These are phyloP conservation scores for Candida xiaguanensis DNA, from an alignment of 805 yeast species.

Conservation along the genomic window DNA sequence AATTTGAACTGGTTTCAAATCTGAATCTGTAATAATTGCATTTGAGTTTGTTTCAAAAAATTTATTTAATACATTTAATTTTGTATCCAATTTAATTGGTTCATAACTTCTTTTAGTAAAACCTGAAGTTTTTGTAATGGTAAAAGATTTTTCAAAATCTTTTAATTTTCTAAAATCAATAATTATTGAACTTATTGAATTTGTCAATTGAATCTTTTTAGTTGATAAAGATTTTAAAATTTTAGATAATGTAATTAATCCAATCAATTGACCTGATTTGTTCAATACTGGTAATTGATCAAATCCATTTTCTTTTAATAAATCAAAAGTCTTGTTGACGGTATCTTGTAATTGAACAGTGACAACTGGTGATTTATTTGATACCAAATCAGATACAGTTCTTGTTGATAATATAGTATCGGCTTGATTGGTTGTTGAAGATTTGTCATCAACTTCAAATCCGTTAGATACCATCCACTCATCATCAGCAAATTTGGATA, in stretches of 20 bases:
- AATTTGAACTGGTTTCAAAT: slow-evolving; percentile 71
- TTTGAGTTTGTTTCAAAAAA: slow-evolving; percentile 84
- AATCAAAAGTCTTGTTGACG: slow-evolving; percentile 60
- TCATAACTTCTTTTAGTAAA: slow-evolving; percentile 64
- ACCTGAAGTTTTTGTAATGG: slow-evolving; percentile 52
- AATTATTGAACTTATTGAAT: slow-evolving; percentile 56
- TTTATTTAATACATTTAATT: slow-evolving; percentile 63
- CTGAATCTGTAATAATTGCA: slow-evolving; percentile 74
- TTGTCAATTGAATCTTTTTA: slow-evolving; percentile 52
- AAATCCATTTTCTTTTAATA: slow-evolving; percentile 71
- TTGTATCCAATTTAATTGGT: slow-evolving; percentile 61
- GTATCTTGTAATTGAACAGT: slow-evolving; percentile 61
- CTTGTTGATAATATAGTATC: slow-evolving; percentile 36
- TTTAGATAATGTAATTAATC: slow-evolving; percentile 73
- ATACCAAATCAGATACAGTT: slow-evolving; percentile 63
- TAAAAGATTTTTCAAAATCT: slow-evolving; percentile 61
- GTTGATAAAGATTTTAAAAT: slow-evolving; percentile 64
- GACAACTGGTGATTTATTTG: slow-evolving; percentile 69
- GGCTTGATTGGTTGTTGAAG: slow-evolving; percentile 35
- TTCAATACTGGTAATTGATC: slow-evolving; percentile 81
- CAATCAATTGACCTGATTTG: slow-evolving; percentile 58
- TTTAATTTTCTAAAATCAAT: slow-evolving; percentile 72
- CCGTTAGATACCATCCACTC: slow-evolving; percentile 85
- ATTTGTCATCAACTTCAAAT: slow-evolving; percentile 52
- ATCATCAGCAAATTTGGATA: slow-evolving; percentile 84